Evolutionary conservation across 306 rosid genomes (phyloP).

Genomic region (Acacia melanoxylon): DNA sequence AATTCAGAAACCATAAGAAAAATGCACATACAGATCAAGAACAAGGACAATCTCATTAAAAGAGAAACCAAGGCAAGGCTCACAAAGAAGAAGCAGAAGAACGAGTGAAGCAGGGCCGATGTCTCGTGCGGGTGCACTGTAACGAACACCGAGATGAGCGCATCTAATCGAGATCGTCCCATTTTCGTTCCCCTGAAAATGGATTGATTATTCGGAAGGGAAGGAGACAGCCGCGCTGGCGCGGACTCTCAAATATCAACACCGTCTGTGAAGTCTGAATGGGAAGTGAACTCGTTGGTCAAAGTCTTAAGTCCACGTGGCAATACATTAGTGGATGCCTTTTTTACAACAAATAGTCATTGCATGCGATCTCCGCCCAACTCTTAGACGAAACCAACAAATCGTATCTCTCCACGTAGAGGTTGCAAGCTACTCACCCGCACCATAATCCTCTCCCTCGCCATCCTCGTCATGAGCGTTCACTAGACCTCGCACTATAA

Average conservation of each 20-base stretch:
- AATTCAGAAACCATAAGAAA: background rate
- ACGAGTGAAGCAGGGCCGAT: constrained; percentile 74
- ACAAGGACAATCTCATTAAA: background rate
- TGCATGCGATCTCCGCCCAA: background rate
- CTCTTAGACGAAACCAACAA: background rate
- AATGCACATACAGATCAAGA: background rate
- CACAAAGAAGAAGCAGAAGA: constrained; percentile 90
- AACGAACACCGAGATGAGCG: constrained; percentile 63
- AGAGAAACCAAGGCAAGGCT: constrained; percentile 35
- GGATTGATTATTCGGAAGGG: background rate
- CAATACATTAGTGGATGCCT: background rate
- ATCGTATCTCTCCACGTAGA: background rate
- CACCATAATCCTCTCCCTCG: background rate
- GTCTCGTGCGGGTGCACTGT: constrained; percentile 90
- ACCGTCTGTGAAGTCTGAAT: background rate
- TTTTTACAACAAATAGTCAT: background rate
- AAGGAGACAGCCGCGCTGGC: background rate
- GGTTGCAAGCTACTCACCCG: background rate
- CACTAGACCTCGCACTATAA: background rate
- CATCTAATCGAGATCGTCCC: constrained; percentile 57
- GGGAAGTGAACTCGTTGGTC: background rate
- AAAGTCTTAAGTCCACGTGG: background rate
- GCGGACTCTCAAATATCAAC: background rate
- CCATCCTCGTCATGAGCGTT: background rate
- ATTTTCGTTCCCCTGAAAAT: constrained; percentile 29